Conservation (phyloP, 306 rosid species). For the Styphnolobium japonicum region DNA sequence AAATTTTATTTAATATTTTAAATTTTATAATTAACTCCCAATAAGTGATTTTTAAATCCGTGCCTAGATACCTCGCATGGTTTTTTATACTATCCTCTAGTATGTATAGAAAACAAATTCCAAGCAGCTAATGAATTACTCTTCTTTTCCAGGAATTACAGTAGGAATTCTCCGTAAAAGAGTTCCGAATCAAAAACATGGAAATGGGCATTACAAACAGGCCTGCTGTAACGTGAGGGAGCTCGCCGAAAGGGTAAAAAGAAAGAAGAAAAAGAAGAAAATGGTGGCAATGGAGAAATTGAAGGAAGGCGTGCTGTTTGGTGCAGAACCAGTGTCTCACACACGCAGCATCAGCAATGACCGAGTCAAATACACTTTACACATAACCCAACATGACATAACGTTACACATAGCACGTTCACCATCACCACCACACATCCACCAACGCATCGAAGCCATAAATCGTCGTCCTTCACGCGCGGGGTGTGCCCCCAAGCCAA, state of each 20-base stretch:
- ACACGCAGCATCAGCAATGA: not conserved
- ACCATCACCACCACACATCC: not conserved
- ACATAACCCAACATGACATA: constrained; percentile 2
- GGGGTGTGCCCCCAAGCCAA: not conserved
- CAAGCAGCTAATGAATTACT: no score
- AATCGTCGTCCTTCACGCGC: not conserved
- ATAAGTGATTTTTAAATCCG: no score
- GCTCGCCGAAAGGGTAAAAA: not conserved
- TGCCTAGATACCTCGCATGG: no score
- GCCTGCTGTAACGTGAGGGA: not conserved
- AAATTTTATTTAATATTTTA: no score
- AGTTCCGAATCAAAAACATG: no score
- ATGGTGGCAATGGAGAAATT: not conserved
- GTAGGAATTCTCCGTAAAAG: no score
- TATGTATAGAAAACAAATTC: no score
- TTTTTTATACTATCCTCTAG: no score
- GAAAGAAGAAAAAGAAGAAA: not conserved
- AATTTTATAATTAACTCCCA: no score
- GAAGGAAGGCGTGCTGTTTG: not conserved
- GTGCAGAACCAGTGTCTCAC: not conserved
- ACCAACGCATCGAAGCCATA: not conserved
- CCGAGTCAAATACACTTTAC: constrained; percentile 3
- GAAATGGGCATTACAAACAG: no score
- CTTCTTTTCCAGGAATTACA: no score
- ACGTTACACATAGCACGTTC: constrained; percentile 12